Conservation (phyloP, 495 filamentous ascomycete species). For the Penicillium tannophilum region DNA sequence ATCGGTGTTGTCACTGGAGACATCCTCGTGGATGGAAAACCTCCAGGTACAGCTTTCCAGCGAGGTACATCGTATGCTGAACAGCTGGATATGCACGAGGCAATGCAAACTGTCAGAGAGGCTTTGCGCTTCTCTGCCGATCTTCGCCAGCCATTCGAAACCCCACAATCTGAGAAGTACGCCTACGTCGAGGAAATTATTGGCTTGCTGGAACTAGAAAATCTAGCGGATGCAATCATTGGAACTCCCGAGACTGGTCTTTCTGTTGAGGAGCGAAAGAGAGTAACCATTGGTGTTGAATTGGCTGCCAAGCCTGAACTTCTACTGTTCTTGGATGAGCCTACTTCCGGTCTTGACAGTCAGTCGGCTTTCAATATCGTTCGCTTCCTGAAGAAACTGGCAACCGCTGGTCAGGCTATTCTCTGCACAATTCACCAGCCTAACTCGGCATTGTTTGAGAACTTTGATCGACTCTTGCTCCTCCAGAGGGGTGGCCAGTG, state of each 20-base stretch:
- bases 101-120: constrained; percentile 78
- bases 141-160: constrained; percentile 73
- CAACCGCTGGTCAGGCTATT: constrained; percentile 81
- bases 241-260: constrained; percentile 76
- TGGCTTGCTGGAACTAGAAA: constrained; percentile 76
- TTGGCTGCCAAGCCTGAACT: constrained; percentile 84
- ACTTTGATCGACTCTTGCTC: constrained; percentile 69
- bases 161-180: constrained; percentile 72
- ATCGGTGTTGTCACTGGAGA: constrained; percentile 77
- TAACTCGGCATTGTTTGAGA: constrained; percentile 80
- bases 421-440: constrained; percentile 94
- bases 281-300: constrained; percentile 89
- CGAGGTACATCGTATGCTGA: constrained; percentile 80
- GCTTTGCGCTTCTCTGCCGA: constrained; percentile 83
- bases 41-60: constrained; percentile 71
- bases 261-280: constrained; percentile 87
- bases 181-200: constrained; percentile 84
- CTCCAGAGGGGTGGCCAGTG: constrained; percentile 64
- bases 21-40: constrained; percentile 70
- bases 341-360: constrained; percentile 84
- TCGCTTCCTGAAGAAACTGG: constrained; percentile 82
- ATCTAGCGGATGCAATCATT: constrained; percentile 83
- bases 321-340: constrained; percentile 87
- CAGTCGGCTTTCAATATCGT: constrained; percentile 89
- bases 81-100: constrained; percentile 80